Evolutionary conservation across 306 rosid species (phyloP), one percentile per base, ranked within the genome.

Genomic region (Lablab purpureus): DNA sequence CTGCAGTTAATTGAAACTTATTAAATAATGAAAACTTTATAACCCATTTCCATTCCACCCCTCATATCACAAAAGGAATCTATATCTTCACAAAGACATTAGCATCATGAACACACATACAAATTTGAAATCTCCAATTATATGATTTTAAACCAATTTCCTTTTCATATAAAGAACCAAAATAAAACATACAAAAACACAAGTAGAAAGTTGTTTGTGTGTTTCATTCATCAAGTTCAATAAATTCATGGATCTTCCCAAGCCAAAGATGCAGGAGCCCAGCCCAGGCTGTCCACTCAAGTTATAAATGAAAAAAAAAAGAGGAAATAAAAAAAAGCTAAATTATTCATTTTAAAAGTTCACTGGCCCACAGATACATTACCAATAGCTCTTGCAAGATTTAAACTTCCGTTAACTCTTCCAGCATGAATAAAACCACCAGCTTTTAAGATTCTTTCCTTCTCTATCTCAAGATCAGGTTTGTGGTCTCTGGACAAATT

Each of bases 381-480:
- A 91, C 98, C 99, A 83, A 95, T 95, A 83, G 99, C 99, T 83
- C 99, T 93, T 50, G 99, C 91, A 76, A 95, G 98, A 89, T 93
- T 93, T 86, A 95, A 84, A 86, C 96, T 93, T 78, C 99, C 99
- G 90, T 95, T 95, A 76, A 95, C 94, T 47, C 99, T 89, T 75
- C 99, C 99, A 7, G 97, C 98, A 49, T 93, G 97, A 77, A 95
- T 95, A 82, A 93, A 95, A 69, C 99, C 98, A 59, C 97, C 98
- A 80, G 97, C 98, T 88, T 89, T 93, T 70, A 89, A 71, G 82
- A 95, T 95, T 88, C 98, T 89, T 17, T 93, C 99, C 89, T 79
- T 95, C 89, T 95, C 99, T 81, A 82, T 72, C 86, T 91, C 96
- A 82, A 95, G 98, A 75, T 93, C 91, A 23, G 98, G 99, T 77